phyloP scores from a whole-genome alignment of 768 basidiomycete species.

The Kwoniella botswanensis region DNA sequence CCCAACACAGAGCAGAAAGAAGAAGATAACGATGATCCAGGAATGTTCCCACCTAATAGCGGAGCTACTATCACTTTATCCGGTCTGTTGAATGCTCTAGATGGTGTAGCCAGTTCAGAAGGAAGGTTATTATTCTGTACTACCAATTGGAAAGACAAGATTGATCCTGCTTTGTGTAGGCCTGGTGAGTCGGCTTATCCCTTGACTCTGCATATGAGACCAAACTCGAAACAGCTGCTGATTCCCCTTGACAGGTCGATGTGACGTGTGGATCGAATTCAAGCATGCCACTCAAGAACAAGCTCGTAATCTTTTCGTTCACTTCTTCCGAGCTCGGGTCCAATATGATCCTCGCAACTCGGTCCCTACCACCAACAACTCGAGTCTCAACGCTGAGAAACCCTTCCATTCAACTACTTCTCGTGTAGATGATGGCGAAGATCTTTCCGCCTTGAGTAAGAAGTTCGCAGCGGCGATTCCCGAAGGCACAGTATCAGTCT shows the following conservation, averaged over 20 bases:
- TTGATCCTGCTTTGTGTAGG: conserved; percentile 11
- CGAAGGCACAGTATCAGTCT: conserved; percentile 70
- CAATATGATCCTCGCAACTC: background rate
- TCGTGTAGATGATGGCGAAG: background rate
- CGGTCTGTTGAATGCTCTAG: conserved; percentile 23
- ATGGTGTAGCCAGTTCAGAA: conserved; percentile 19
- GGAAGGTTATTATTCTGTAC: conserved; percentile 19
- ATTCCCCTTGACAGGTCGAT: conserved; percentile 58
- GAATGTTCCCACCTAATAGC: background rate
- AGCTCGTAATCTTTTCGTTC: conserved; percentile 34
- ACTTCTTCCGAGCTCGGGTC: conserved; percentile 29
- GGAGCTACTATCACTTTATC: conserved; percentile 31
- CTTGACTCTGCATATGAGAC: too few relatives aligned
- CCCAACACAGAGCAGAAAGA: background rate
- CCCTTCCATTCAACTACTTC: too few relatives aligned
- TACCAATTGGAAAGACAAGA: conserved; percentile 6
- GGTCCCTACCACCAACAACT: too few relatives aligned
- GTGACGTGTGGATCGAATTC: conserved; percentile 89
- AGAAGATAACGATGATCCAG: conserved; percentile 1
- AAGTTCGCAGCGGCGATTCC: conserved; percentile 69
- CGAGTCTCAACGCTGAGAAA: too few relatives aligned
- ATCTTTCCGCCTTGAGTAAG: conserved; percentile 62
- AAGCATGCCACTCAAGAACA: conserved; percentile 73
- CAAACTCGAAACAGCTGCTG: too few relatives aligned
- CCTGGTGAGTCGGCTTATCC: conserved; percentile 1